Conservation (phyloP, 2,329 filamentous ascomycete species). For the Rugonectria rugulosa region DNA sequence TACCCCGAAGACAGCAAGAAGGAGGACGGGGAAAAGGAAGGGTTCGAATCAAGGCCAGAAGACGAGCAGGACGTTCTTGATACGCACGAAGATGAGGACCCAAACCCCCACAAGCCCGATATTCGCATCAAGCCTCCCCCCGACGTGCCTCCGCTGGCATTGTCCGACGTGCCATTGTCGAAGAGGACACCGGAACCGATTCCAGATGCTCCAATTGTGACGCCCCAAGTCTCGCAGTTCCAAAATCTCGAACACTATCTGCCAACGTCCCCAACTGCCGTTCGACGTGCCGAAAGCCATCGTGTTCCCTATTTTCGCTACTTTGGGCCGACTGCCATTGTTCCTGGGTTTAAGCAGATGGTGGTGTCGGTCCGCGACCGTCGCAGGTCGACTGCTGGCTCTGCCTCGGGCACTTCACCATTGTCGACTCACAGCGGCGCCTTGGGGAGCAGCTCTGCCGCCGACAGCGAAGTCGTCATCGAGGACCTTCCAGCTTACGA, state of each 20-base stretch:
- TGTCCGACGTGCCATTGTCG: slow-evolving; percentile 16
- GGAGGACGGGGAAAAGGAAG: slow-evolving; percentile 44
- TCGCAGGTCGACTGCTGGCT: slow-evolving; percentile 64
- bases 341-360: slow-evolving; percentile 93
- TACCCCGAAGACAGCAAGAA: slow-evolving; percentile 65
- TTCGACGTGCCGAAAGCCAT: slow-evolving; percentile 62
- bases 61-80: slow-evolving; percentile 39
- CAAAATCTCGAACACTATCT: slow-evolving; percentile 31
- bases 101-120: slow-evolving; percentile 41
- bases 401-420: slow-evolving; percentile 63
- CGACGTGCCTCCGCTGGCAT: slow-evolving; percentile 19
- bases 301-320: slow-evolving; percentile 90
- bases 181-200: slow-evolving; percentile 17
- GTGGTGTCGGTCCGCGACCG: slow-evolving; percentile 77
- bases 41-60: slow-evolving; percentile 11
- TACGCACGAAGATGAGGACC: slow-evolving; percentile 45
- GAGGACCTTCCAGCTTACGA: slow-evolving; percentile 79
- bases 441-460: slow-evolving; percentile 49
- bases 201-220: slow-evolving; percentile 8
- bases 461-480: slow-evolving; percentile 52
- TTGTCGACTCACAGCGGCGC: slow-evolving; percentile 48
- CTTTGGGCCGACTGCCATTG: slow-evolving; percentile 89
- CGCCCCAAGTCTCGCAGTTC: slow-evolving; percentile 12
- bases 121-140: slow-evolving; percentile 20
- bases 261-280: slow-evolving; percentile 50